Evolutionary conservation across 345 rosid species (phyloP).

Genomic region (Erodium maritimum): DNA sequence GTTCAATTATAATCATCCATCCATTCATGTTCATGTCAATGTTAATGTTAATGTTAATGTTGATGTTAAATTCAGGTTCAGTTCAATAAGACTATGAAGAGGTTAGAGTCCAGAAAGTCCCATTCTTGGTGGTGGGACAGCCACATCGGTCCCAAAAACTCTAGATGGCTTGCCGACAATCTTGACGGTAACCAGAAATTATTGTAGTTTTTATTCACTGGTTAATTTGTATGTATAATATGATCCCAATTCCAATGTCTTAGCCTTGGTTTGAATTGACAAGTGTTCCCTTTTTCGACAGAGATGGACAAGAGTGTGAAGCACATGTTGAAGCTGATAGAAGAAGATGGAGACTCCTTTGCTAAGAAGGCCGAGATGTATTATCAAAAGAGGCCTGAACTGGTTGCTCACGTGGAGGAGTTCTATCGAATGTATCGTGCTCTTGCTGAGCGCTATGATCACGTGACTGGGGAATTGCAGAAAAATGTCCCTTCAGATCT

Average conservation of each 20-base stretch:
- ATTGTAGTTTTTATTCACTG: too few relatives aligned
- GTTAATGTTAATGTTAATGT: too few relatives aligned
- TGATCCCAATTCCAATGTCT: too few relatives aligned
- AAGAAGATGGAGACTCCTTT: slow-evolving; percentile 84
- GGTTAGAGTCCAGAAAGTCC: slow-evolving; percentile 36
- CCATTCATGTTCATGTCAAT: too few relatives aligned
- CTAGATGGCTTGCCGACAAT: slow-evolving; percentile 81
- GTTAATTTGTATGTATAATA: too few relatives aligned
- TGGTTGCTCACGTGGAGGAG: slow-evolving; percentile 58
- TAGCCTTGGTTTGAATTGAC: too few relatives aligned
- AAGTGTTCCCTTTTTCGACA: slow-evolving; percentile 4
- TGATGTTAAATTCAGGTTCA: too few relatives aligned
- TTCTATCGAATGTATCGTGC: slow-evolving; percentile 77
- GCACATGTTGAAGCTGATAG: slow-evolving; percentile 67
- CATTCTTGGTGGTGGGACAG: slow-evolving; percentile 93
- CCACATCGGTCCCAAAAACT: slow-evolving; percentile 61
- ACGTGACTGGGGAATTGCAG: slow-evolving; percentile 55
- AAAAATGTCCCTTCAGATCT: slow-evolving; percentile 41
- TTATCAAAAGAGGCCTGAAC: slow-evolving; percentile 72
- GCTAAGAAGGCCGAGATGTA: slow-evolving; percentile 89
- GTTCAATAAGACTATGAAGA: slow-evolving; percentile 33
- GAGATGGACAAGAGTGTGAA: slow-evolving; percentile 83
- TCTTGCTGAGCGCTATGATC: slow-evolving; percentile 84
- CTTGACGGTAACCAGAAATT: slow-evolving; percentile 38
- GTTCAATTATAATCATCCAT: too few relatives aligned